A percentile compares a stretch with the other conserved stretches of the same genome.
Evolutionary conservation across 1,284 basidiomycete genomes (phyloP).

Genomic region (Psilocybe mexicana): DNA sequence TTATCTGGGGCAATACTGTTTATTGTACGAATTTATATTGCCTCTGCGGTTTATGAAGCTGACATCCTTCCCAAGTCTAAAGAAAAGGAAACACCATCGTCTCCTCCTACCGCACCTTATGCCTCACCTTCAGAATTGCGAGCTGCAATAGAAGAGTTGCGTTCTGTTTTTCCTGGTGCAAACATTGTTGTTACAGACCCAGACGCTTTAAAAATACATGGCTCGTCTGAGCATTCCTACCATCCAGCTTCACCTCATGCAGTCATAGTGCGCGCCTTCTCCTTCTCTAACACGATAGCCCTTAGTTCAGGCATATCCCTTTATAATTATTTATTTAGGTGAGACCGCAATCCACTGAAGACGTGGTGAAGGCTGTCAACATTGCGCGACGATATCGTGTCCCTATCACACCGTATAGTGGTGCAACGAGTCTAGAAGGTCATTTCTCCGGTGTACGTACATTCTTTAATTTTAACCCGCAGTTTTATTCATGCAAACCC

Average conservation of each 20-base stretch:
- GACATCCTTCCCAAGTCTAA: not conserved
- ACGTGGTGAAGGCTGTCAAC: conserved; percentile 70
- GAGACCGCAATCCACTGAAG: conserved; percentile 60
- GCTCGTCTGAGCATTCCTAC: conserved; percentile 70
- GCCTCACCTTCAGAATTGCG: conserved; percentile 48
- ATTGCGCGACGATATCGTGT: conserved; percentile 66
- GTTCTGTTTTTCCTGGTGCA: conserved; percentile 43
- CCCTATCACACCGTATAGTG: conserved; percentile 74
- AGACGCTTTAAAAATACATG: conserved; percentile 51
- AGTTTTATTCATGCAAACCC: not conserved
- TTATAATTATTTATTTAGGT: conserved; percentile 42
- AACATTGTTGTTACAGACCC: conserved; percentile 51
- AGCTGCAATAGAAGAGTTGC: conserved; percentile 57
- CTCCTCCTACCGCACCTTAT: conserved; percentile 31
- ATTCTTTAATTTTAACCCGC: not conserved
- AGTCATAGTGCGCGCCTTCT: conserved; percentile 43
- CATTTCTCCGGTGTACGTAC: conserved; percentile 63
- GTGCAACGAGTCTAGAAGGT: conserved; percentile 75
- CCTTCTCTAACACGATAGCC: not conserved
- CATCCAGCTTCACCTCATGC: conserved; percentile 65
- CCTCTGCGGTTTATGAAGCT: too few relatives aligned
- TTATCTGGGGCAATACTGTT: conserved; percentile 25
- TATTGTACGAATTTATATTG: not conserved
- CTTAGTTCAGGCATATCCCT: conserved; percentile 33
- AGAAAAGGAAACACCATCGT: not conserved